Base-by-base conservation (phyloP, 2,329 filamentous ascomycete species). In the Fusarium xylarioides region DNA sequence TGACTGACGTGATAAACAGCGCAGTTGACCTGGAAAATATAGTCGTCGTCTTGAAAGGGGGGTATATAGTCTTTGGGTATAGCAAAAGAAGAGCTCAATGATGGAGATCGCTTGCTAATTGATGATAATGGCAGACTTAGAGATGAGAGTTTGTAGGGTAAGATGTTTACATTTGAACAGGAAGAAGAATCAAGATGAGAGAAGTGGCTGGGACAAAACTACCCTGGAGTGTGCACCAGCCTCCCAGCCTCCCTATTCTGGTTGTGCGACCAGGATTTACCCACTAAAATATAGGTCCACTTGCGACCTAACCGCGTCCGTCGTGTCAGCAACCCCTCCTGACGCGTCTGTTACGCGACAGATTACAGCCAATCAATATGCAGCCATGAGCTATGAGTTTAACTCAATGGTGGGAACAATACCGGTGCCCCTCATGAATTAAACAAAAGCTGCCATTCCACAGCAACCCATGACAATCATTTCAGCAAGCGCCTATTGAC, bases 331-430 rank as follows among this genome's bases (percentile, higher is more conserved):
- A 61, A 61, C 60, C 67, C 70, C 66, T 57, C 68, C 26, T 47
- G 46, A 69, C 80, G 80, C 80, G 80, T 79, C 68, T 32, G 46
- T 77, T 77, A 81, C 80, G 80, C 74, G 80, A 73, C 62, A 38
- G 26, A 50, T 28, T 34, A 54, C 55, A 63, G 53, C 78, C 77
- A 77, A 80, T 79, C 74, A 79, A 49, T 38, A 21, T 58, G 42
- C 65, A 69, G 38, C 35, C 10, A 61, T 32, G 49, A 61, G 54
- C 40, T 35, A 47, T 50, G 34, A 56, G 60, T 73, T 73, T 54
- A 63, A 50, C 56, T 46, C 37, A 66, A 72, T 55, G 43, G 63
- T 65, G 71, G 63, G 26, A 50, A 74, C 57, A 74, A 63, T 74
- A 66, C 60, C 19, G 28, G 28, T 68, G 53, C 70, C 73, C 70